Base-by-base conservation (phyloP, 2,329 filamentous ascomycete genomes). In the Pestalotiopsis sp. region DNA sequence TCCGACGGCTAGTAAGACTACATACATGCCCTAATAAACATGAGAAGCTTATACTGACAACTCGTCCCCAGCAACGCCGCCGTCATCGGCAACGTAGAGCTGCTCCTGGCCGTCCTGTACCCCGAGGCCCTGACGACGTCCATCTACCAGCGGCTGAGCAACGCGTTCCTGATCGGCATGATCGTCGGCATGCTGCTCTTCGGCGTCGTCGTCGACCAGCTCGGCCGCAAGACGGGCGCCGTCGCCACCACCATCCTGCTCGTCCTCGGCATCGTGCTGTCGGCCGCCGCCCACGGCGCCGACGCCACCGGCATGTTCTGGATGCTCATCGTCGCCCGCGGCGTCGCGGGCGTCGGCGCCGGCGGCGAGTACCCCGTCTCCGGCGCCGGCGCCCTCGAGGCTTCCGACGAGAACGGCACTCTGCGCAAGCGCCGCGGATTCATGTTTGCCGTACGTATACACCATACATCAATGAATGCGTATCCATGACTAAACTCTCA, bases 161-260 rank as follows among this genome's bases (percentile, higher is more conserved):
- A 89, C 72, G 83, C 86, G 2, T 86, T 85, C 70, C 79, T 88
- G 4, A 83, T 89, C 65, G 87, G 87, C 61, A 84, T 86, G 76
- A 87, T 88, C 67, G 77, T 88, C 65, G 87, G 87, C 65, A 89
- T 88, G 82, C 76, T 89, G 7, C 78, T 83, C 20, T 87, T 89
- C 69, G 85, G 86, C 6, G 76, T 83, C 11, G 73, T 85, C 6
- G 84, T 85, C 70, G 86, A 86, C 71, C 81, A 82, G 20, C 72
- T 87, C 4, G 85, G 86, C n/a, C 80, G 85, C 52, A 81, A 82
- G 57, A 85, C 81, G 0, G 85, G 85, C 13, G 81, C 83, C 52
- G 76, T 87, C 4, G 78, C 80, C 4, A 83, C 85, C 0, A 87
- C 85, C 0, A 65, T 80, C 4, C 78, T 87, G 57, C 75, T 87